Percentiles rank a stretch among this genome's conserved stretches.
These are phyloP conservation scores for Diplotaxis tenuifolia DNA, from an alignment of 345 rosid species.

Conservation along the genomic window DNA sequence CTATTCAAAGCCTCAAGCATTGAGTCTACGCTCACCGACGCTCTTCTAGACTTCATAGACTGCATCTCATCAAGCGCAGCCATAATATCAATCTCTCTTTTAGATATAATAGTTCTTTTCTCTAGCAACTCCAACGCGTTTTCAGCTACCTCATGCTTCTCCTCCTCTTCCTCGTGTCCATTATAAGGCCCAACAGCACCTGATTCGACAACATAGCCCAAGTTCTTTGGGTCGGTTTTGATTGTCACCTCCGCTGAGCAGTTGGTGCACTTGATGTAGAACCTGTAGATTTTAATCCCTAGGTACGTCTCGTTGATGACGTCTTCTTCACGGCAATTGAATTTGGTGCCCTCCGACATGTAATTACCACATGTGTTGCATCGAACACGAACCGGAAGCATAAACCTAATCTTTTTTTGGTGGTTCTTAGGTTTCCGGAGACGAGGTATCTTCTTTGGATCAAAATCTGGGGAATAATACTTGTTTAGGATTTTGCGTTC, in stretches of 20 bases:
- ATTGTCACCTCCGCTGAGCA: slow-evolving; percentile 66
- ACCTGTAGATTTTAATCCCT: slow-evolving; percentile 51
- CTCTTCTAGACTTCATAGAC: slow-evolving; percentile 66
- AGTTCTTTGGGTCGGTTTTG: no score
- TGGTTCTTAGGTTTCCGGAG: not conserved
- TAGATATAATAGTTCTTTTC: slow-evolving; percentile 64
- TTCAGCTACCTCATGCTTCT: slow-evolving; percentile 47
- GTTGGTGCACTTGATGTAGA: slow-evolving; percentile 77
- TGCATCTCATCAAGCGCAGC: no score
- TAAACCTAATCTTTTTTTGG: slow-evolving; percentile 79
- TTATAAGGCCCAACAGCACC: slow-evolving; percentile 49
- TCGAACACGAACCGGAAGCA: slow-evolving; percentile 75
- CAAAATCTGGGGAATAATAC: slow-evolving; percentile 76
- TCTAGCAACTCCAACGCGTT: no score
- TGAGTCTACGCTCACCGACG: slow-evolving; percentile 63
- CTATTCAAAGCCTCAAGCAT: slow-evolving; percentile 78
- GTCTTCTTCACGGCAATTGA: slow-evolving; percentile 72
- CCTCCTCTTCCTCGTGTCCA: slow-evolving; percentile 44
- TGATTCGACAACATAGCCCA: slow-evolving; percentile 64
- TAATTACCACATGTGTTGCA: slow-evolving; percentile 75
- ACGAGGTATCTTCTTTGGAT: no score
- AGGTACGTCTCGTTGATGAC: slow-evolving; percentile 47
- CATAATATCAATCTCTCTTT: slow-evolving; percentile 70
- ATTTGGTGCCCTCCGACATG: slow-evolving; percentile 78
- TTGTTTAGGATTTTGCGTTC: slow-evolving; percentile 75